Evolutionary conservation across 2,329 filamentous ascomycete species (phyloP), one percentile per base, ranked within the genome.

Genomic region (Akanthomyces dipterigenus): DNA sequence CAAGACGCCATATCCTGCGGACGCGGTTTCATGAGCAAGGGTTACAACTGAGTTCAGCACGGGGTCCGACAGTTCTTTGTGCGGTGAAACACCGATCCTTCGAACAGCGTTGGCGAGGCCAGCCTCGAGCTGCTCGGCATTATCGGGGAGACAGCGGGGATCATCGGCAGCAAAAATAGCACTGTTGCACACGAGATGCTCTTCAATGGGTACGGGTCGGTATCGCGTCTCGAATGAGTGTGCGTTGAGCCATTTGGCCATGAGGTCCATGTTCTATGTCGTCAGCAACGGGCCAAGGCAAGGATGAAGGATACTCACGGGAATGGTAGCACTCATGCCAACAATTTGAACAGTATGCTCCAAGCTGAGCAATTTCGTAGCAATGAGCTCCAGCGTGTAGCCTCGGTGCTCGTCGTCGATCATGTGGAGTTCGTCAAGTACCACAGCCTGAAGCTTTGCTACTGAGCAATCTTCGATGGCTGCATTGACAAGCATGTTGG

Each of bases 401-500:
- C 89, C 89, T 14, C 89, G 84, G 65, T 87, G 82, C 64, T 88
- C 87, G 69, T 92, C 89, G 66, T 91, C 87, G 49, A 92, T 80
- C 88, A 93, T 91, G 70, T 93, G 89, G n/a, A 92, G 75, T 70
- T 93, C 89, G 67, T 93, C 89, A 38, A 92, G 77, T 16, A 92
- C 87, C 20, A 91, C 83, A 12, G 86, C 77, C 51, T 82, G 83
- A 48, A 93, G 75, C 22, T 85, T 80, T n/a, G 79, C 76, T 63
- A 91, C 81, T 3, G 80, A 84, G 68, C 82, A 85, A 64, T 92
- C 87, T 64, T 89, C 86, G 65, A 92, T 89, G 16, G 88, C 87
- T 24, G 82, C 77, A 66, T 93, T 92, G 31, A 91, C 80, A 43
- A 93, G 79, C 12, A 86, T 82, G 68, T 92, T 93, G 59, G 89